A percentile compares a stretch with the other conserved stretches of the same genome.
These are phyloP conservation scores for Backusella tuberculispora DNA, from an alignment of 192 early-diverging fungal genomes.

Conservation along the genomic window DNA sequence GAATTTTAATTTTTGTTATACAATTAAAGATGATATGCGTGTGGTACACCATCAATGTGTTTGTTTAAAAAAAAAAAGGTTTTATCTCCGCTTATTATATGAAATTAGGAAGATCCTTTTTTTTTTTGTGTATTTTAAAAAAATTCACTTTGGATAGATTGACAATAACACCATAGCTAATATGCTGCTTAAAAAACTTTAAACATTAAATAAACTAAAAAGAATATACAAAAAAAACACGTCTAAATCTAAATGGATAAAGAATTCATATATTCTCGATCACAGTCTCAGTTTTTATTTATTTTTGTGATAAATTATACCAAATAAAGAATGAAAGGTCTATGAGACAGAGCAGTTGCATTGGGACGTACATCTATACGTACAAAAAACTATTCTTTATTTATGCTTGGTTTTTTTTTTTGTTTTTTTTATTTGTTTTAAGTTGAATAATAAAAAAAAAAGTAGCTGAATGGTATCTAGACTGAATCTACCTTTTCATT, in stretches of 20 bases:
- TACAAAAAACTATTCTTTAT: no score
- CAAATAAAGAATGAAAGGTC: neutral
- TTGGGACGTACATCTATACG: neutral
- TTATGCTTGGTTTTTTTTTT: no score
- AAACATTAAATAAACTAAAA: conserved; percentile 13
- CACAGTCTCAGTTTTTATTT: no score
- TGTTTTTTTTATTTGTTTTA: no score
- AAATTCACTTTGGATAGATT: neutral
- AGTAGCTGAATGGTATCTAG: neutral
- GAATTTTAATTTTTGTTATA: neutral
- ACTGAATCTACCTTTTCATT: neutral
- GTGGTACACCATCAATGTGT: no score
- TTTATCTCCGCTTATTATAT: no score
- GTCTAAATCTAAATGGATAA: conserved; percentile 1
- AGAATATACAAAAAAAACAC: no score
- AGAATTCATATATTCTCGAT: conserved; percentile 10
- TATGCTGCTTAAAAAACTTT: neutral
- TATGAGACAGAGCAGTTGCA: neutral
- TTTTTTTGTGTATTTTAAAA: neutral
- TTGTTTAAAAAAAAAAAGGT: neutral
- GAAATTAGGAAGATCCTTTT: neutral
- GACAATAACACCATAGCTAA: neutral
- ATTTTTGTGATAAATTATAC: neutral
- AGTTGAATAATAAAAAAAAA: neutral
- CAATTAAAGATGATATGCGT: neutral